Conservation (phyloP, 2,329 filamentous ascomycete genomes). For the Ophiostoma fasciatum region DNA sequence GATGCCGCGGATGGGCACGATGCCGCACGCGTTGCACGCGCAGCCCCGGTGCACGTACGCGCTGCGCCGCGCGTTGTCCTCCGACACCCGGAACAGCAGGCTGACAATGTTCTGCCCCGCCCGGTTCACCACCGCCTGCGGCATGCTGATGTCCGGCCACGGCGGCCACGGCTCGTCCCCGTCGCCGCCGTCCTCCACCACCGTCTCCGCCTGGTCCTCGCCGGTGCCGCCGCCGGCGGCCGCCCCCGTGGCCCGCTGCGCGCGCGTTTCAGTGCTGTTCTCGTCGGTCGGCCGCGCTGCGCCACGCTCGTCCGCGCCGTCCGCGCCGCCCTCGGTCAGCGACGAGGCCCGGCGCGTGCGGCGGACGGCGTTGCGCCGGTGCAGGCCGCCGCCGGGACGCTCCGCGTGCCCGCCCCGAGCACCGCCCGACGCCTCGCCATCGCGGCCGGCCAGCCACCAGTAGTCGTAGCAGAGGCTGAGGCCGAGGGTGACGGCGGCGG, state of each 20-base stretch:
- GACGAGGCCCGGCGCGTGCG: conserved; percentile 7
- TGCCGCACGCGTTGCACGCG: conserved; percentile 77
- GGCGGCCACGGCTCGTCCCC: conserved; percentile 39
- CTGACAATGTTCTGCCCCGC: conserved; percentile 69
- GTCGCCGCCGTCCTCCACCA: conserved; percentile 17
- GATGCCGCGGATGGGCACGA: conserved; percentile 78
- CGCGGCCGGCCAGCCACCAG: not conserved
- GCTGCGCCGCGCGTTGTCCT: conserved; percentile 78
- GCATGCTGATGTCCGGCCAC: conserved; percentile 26
- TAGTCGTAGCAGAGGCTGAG: conserved; percentile 8
- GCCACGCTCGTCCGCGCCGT: not conserved
- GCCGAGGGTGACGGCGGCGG: conserved; percentile 9
- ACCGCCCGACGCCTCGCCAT: too few relatives aligned
- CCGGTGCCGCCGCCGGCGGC: not conserved
- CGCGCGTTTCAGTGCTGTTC: not conserved
- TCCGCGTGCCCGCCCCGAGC: too few relatives aligned
- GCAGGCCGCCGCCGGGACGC: conserved; percentile 5
- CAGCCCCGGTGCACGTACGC: conserved; percentile 88
- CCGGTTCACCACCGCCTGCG: conserved; percentile 27
- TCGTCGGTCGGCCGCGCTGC: not conserved
- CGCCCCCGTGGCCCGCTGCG: not conserved
- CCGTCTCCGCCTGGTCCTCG: conserved; percentile 13
- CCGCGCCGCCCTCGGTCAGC: not conserved
- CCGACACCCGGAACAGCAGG: conserved; percentile 80
- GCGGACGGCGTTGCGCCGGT: conserved; percentile 12